Conservation (phyloP, 73 alveolate species). For the Paramecium primaurelia region DNA sequence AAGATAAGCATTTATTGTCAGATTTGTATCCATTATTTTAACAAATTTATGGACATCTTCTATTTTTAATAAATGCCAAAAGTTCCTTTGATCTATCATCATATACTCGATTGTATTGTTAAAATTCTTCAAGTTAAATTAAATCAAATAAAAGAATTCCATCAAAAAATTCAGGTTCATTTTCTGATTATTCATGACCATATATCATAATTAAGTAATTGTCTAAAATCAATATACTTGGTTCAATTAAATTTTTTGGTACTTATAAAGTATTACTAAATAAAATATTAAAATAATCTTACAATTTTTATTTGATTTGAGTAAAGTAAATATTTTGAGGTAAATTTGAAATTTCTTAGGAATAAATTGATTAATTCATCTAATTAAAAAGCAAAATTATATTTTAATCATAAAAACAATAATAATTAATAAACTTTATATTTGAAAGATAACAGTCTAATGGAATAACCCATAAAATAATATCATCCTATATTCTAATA, state of each 20-base stretch:
- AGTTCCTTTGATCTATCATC: background rate
- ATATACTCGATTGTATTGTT: background rate
- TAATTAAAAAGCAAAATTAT: background rate
- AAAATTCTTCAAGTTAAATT: background rate
- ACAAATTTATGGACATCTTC: background rate
- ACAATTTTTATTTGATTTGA: background rate
- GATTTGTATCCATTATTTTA: background rate
- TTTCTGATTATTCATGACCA: background rate
- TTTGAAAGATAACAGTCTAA: background rate
- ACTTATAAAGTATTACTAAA: background rate
- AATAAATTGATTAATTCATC: background rate
- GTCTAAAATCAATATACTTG: background rate
- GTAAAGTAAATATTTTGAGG: background rate
- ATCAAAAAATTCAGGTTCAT: background rate
- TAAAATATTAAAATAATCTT: background rate
- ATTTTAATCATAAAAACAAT: background rate
- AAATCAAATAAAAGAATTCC: background rate
- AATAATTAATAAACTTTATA: background rate
- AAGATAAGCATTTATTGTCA: background rate
- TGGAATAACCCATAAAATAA: background rate
- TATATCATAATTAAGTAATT: background rate
- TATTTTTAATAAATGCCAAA: background rate
- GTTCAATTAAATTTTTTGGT: background rate
- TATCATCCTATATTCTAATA: background rate
- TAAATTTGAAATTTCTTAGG: background rate